phyloP scores from a whole-genome alignment of 208 protist species.

The Crithidia bombi region DNA sequence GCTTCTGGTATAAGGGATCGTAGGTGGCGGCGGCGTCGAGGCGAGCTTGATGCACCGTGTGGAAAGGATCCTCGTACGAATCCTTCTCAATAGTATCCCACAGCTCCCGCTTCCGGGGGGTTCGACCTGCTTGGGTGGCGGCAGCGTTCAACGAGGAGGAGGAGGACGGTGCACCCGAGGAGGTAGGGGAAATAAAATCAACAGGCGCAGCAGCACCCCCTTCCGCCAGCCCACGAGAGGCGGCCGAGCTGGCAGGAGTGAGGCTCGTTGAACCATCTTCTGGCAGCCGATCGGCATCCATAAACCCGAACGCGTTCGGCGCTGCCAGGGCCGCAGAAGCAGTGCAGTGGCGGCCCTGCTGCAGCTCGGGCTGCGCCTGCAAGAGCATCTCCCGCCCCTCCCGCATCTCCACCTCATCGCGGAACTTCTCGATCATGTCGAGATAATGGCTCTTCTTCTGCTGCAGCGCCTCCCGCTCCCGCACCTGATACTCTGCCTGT shows the following conservation, averaged over 20 bases:
- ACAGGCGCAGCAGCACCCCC: not conserved
- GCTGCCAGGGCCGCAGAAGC: not conserved
- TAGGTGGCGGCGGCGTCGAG: conserved; percentile 77
- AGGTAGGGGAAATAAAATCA: not conserved
- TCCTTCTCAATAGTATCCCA: conserved; percentile 68
- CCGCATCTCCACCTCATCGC: conserved; percentile 68
- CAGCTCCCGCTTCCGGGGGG: conserved; percentile 42
- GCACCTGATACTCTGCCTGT: conserved; percentile 74
- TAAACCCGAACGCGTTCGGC: conserved; percentile 75
- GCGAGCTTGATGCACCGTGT: conserved; percentile 83
- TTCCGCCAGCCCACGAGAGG: not conserved
- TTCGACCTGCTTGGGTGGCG: not conserved
- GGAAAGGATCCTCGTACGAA: conserved; percentile 80
- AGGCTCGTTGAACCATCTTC: not conserved
- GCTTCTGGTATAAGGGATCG: conserved; percentile 64
- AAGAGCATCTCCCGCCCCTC: conserved; percentile 73
- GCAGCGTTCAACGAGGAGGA: not conserved
- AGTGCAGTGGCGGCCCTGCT: conserved; percentile 10
- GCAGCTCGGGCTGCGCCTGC: conserved; percentile 13
- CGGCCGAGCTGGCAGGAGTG: not conserved
- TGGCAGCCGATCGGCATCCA: conserved; percentile 51
- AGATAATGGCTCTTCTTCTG: conserved; percentile 60
- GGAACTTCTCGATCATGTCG: conserved; percentile 71
- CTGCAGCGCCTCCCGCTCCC: conserved; percentile 64
- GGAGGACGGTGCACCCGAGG: no score